phyloP scores from a whole-genome alignment of 2,329 filamentous ascomycete species.

The Trichophyton mentagrophytes region DNA sequence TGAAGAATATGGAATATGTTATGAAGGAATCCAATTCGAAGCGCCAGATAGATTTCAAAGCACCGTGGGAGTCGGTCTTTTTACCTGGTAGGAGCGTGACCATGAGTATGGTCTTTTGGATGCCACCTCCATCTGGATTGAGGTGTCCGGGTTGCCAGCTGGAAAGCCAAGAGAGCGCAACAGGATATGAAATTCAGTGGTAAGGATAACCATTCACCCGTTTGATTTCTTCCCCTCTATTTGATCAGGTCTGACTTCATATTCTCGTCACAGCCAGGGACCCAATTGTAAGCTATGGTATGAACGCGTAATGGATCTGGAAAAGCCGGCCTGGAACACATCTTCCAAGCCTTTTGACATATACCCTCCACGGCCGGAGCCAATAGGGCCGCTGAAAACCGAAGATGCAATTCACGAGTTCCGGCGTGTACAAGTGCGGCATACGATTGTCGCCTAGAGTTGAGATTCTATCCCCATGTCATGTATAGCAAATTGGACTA shows the following conservation, averaged over 20 bases:
- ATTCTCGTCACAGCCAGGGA: not conserved
- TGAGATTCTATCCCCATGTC: not conserved
- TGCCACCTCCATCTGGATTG: not conserved
- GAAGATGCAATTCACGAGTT: not conserved
- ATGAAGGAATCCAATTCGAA: constrained; percentile 6
- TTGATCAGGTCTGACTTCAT: no score
- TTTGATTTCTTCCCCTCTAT: no score
- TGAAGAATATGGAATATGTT: constrained; percentile 6
- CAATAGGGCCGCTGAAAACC: not conserved
- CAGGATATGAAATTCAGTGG: not conserved
- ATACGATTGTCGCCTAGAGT: not conserved
- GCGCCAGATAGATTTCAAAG: constrained; percentile 3
- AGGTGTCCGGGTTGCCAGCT: constrained; percentile 6
- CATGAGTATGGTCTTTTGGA: constrained; percentile 10
- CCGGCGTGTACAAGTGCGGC: constrained; percentile 4
- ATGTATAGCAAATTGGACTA: not conserved
- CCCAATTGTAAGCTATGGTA: not conserved
- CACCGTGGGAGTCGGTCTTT: constrained; percentile 7
- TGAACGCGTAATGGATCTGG: not conserved
- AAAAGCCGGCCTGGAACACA: not conserved
- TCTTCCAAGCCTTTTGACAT: not conserved
- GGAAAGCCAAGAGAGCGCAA: not conserved
- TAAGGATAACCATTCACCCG: not conserved
- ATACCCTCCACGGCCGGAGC: not conserved
- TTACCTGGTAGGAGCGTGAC: constrained; percentile 8